phyloP scores from a whole-genome alignment of 768 basidiomycete genomes.

The Termitomyces sp. region DNA sequence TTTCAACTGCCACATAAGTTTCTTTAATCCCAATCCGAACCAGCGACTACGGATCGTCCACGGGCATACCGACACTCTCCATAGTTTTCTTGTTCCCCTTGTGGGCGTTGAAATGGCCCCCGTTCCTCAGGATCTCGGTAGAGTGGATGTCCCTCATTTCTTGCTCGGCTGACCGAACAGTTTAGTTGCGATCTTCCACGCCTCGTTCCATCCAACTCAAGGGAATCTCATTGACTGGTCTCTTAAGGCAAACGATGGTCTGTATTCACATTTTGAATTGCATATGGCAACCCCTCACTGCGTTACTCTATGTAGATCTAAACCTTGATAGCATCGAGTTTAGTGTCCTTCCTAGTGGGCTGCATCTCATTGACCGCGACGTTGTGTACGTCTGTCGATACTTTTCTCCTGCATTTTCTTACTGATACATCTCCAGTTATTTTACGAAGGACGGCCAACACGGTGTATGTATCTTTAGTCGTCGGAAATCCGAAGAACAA shows the following conservation, averaged over 20 bases:
- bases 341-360: constrained; percentile 73
- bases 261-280: constrained; percentile 5
- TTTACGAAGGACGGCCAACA: constrained; percentile 65
- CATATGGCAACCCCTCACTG: neutral
- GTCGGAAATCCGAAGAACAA: constrained; percentile 59
- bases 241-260: constrained; percentile 64
- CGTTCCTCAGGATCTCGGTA: constrained; percentile 51
- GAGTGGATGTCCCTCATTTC: constrained; percentile 1
- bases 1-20: neutral
- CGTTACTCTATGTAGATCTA: constrained; percentile 39
- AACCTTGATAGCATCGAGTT: constrained; percentile 72
- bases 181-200: constrained; percentile 77
- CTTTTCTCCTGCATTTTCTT: neutral
- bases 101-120: neutral
- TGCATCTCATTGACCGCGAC: constrained; percentile 75
- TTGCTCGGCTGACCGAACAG: neutral
- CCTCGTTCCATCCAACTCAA: constrained; percentile 78
- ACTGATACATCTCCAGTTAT: constrained; percentile 37
- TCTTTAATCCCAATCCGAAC: neutral
- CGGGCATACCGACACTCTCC: neutral
- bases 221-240: constrained; percentile 82
- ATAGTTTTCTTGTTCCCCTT: neutral
- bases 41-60: neutral
- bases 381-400: constrained; percentile 51
- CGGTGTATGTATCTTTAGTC: constrained; percentile 71